Evolutionary conservation across 2,329 filamentous ascomycete genomes (phyloP).

Genomic region (Claviceps citrina): DNA sequence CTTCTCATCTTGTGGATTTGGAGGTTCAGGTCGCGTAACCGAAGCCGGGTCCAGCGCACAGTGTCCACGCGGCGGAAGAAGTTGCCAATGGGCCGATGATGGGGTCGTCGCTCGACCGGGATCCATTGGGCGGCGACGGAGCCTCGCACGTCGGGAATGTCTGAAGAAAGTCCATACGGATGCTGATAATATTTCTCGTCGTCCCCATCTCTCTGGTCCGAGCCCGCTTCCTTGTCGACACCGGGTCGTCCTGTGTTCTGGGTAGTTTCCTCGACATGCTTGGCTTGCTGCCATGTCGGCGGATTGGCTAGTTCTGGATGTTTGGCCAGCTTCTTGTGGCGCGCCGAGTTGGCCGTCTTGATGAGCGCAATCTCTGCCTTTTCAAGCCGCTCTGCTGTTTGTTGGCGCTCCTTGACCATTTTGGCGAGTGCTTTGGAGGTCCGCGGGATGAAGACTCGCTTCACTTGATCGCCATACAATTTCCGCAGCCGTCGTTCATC

Average conservation of each 20-base stretch:
- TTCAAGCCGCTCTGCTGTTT: constrained; percentile 68
- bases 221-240: background rate
- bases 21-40: constrained; percentile 23
- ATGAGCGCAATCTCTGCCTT: constrained; percentile 76
- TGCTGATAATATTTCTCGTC: constrained; percentile 20
- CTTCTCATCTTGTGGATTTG: constrained; percentile 50
- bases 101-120: constrained; percentile 55
- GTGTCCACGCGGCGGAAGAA: constrained; percentile 86
- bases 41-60: constrained; percentile 69
- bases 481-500: constrained; percentile 60
- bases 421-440: constrained; percentile 66
- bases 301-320: background rate
- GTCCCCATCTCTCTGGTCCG: constrained; percentile 7
- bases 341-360: constrained; percentile 57
- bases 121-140: constrained; percentile 61
- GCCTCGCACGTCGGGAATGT: constrained; percentile 26
- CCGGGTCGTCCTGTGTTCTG: background rate
- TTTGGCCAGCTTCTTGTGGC: constrained; percentile 30
- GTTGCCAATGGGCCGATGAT: constrained; percentile 50
- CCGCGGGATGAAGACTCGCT: constrained; percentile 69
- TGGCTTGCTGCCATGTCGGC: background rate
- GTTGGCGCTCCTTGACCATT: constrained; percentile 66
- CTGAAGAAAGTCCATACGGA: constrained; percentile 20
- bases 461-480: constrained; percentile 70
- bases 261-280: background rate